Evolutionary conservation across 495 filamentous ascomycete genomes (phyloP).

Genomic region (Aspergillus haitiensis): DNA sequence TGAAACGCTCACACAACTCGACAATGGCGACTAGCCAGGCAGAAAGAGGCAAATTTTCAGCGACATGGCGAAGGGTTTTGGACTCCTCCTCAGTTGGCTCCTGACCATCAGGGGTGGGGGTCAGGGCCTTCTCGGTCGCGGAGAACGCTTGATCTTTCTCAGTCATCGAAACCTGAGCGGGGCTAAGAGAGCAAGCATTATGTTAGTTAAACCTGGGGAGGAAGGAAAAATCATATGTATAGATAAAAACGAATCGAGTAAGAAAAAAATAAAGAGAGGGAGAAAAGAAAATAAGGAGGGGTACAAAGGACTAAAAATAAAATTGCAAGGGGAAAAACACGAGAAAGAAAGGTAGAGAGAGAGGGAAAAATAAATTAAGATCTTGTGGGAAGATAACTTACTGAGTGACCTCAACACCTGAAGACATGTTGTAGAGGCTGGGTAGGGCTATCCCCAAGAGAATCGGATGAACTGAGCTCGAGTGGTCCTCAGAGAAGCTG

Average conservation of each 20-base stretch:
- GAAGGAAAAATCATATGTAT: too few relatives aligned
- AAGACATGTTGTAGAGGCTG: conserved; percentile 32
- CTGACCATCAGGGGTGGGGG: conserved; percentile 45
- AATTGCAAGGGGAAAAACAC: too few relatives aligned
- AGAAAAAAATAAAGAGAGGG: not conserved
- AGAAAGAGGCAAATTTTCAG: conserved; percentile 56
- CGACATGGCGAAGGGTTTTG: conserved; percentile 49
- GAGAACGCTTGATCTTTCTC: conserved; percentile 32
- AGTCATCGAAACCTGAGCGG: conserved; percentile 20
- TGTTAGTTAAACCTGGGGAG: too few relatives aligned
- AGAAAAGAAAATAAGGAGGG: not conserved
- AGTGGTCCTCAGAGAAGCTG: conserved; percentile 12
- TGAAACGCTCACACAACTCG: conserved; percentile 67
- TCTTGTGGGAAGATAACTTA: conserved; percentile 23
- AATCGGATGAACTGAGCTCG: conserved; percentile 12
- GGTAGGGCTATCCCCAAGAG: conserved; percentile 13
- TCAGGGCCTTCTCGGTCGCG: conserved; percentile 36
- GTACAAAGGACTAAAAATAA: not conserved
- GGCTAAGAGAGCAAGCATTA: too few relatives aligned
- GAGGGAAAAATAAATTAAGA: not conserved
- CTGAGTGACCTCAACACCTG: conserved; percentile 37
- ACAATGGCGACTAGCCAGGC: conserved; percentile 62
- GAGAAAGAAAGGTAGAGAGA: conserved; percentile 8
- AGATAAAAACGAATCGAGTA: not conserved
- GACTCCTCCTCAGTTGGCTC: conserved; percentile 58